These are phyloP conservation scores for Sistotremastrum suecicum DNA, from an alignment of 768 basidiomycete species.

Conservation along the genomic window DNA sequence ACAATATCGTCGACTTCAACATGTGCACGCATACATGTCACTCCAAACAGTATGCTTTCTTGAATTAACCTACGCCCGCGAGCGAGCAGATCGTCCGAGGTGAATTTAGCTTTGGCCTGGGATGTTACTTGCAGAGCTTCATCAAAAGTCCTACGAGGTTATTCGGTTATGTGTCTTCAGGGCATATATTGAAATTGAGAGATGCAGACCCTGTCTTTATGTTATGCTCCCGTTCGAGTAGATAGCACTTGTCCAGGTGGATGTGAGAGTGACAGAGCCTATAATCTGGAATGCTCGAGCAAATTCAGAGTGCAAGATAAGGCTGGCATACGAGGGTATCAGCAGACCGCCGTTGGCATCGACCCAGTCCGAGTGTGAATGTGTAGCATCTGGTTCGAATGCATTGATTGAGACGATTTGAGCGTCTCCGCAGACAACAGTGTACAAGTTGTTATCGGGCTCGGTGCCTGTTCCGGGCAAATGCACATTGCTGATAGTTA, in stretches of 20 bases:
- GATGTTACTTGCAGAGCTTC: slow-evolving; percentile 43
- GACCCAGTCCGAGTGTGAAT: slow-evolving; percentile 1
- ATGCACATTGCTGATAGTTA: no score
- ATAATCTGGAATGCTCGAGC: neutral
- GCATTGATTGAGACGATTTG: no score
- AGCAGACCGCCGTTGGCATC: slow-evolving; percentile 17
- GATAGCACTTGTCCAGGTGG: slow-evolving; percentile 57
- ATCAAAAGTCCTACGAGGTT: slow-evolving; percentile 30
- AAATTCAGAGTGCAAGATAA: neutral
- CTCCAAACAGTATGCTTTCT: slow-evolving; percentile 46
- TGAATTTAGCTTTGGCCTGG: slow-evolving; percentile 35
- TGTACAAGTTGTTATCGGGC: no score
- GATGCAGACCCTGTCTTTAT: slow-evolving; percentile 35
- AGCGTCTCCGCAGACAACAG: no score
- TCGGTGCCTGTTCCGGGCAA: no score
- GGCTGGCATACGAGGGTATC: slow-evolving; percentile 17
- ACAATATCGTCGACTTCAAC: slow-evolving; percentile 48
- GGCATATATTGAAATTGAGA: neutral
- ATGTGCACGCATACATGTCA: slow-evolving; percentile 53
- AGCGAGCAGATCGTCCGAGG: slow-evolving; percentile 31
- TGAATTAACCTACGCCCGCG: slow-evolving; percentile 40
- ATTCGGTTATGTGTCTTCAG: neutral
- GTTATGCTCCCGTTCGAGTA: slow-evolving; percentile 38
- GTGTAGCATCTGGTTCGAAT: no score
- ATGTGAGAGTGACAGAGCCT: slow-evolving; percentile 49